These are phyloP conservation scores for Pachysandra terminalis DNA, from an alignment of 164 flowering plant species.

Conservation along the genomic window DNA sequence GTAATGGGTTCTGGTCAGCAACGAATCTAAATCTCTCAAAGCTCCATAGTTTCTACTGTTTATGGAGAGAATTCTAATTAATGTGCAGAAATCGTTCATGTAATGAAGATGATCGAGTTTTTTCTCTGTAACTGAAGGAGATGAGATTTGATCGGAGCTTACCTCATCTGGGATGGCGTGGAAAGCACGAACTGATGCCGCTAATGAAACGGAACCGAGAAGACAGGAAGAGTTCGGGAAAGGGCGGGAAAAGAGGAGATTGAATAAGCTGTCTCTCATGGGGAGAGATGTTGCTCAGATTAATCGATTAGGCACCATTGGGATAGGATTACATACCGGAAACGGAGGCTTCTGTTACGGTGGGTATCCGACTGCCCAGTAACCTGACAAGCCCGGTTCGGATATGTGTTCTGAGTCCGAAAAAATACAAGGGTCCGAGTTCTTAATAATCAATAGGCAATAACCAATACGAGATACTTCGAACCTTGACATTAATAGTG, in stretches of 20 bases:
- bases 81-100: constrained; percentile 14
- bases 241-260: not conserved
- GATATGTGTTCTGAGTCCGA: too few relatives aligned
- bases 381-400: too few relatives aligned
- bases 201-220: not conserved
- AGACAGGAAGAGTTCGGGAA: not conserved
- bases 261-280: constrained; percentile 1
- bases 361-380: too few relatives aligned
- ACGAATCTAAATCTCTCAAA: constrained; percentile 22
- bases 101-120: constrained; percentile 11
- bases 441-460: too few relatives aligned
- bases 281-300: not conserved
- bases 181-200: not conserved
- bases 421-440: too few relatives aligned
- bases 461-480: too few relatives aligned
- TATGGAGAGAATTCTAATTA: constrained; percentile 18
- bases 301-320: too few relatives aligned
- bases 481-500: too few relatives aligned
- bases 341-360: too few relatives aligned
- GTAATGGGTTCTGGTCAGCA: constrained; percentile 18
- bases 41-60: constrained; percentile 23
- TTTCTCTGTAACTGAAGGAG: not conserved
- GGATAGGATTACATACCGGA: too few relatives aligned
- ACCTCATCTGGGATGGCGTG: constrained; percentile 6
- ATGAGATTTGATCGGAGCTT: not conserved